Conservation (phyloP, 208 protist species). For the Phytomonas sp. region DNA sequence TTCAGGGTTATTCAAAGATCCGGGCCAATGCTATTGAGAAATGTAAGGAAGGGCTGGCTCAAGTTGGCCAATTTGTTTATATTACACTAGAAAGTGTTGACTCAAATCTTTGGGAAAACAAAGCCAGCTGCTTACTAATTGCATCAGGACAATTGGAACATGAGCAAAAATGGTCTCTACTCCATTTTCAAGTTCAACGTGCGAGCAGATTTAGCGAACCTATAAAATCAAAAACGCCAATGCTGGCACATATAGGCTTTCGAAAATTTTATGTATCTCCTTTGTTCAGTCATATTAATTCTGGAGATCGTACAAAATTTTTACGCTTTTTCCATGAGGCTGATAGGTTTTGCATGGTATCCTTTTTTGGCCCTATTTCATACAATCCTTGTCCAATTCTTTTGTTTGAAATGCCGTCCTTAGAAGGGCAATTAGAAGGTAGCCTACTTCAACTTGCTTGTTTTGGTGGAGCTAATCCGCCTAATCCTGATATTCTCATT, state of each 20-base stretch:
- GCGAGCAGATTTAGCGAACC: conserved; percentile 51
- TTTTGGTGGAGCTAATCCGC: conserved; percentile 68
- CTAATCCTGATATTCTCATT: conserved; percentile 75
- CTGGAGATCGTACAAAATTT: conserved; percentile 78
- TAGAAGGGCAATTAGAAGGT: conserved; percentile 73
- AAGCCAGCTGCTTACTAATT: conserved; percentile 43
- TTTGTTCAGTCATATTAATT: conserved; percentile 78
- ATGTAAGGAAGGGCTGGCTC: conserved; percentile 40
- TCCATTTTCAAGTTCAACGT: conserved; percentile 80
- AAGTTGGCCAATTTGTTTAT: conserved; percentile 46
- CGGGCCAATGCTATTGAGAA: conserved; percentile 48
- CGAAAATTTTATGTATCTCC: conserved; percentile 88
- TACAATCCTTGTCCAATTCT: conserved; percentile 83
- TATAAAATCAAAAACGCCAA: conserved; percentile 84
- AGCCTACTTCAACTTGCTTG: conserved; percentile 61
- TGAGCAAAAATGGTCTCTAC: conserved; percentile 87
- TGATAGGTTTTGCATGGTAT: conserved; percentile 75
- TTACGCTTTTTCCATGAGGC: conserved; percentile 75
- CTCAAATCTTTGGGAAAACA: conserved; percentile 28
- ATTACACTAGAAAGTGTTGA: conserved; percentile 66
- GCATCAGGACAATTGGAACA: conserved; percentile 81
- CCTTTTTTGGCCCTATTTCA: conserved; percentile 82
- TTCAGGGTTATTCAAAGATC: conserved; percentile 78
- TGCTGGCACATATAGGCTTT: conserved; percentile 85
- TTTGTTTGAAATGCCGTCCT: conserved; percentile 75